Percentiles rank a stretch among this genome's conserved stretches.
Conservation (phyloP, 140 eudicot species). For the Senecio squalidus region DNA sequence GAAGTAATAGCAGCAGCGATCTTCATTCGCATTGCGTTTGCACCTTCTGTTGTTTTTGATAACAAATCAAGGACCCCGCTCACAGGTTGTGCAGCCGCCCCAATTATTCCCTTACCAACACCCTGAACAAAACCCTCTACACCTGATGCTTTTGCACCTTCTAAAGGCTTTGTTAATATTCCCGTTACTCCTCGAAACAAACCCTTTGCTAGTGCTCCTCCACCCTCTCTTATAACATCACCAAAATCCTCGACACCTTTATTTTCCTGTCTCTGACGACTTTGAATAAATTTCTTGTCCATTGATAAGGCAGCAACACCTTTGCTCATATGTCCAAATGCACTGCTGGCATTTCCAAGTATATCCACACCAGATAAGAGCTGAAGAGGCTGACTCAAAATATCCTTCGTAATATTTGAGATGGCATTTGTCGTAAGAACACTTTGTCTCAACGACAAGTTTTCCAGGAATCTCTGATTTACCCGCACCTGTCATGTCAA, state of each 20-base stretch:
- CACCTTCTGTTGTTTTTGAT: conserved; percentile 99
- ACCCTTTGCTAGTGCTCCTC: conserved; percentile 98
- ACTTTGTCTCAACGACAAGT: conserved; percentile 72
- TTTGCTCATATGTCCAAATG: conserved; percentile 99
- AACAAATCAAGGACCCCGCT: conserved; percentile 94
- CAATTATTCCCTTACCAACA: conserved; percentile 96
- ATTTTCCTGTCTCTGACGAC: conserved; percentile 95
- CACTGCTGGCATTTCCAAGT: conserved; percentile 99
- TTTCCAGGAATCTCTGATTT: conserved; percentile 80
- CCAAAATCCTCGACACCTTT: conserved; percentile 94
- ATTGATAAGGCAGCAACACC: conserved; percentile 99
- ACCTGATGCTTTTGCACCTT: conserved; percentile 98
- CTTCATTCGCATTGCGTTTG: conserved; percentile 98
- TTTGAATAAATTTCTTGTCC: conserved; percentile 97
- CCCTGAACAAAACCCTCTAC: conserved; percentile 99
- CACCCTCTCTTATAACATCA: conserved; percentile 96
- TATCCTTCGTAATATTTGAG: conserved; percentile 77
- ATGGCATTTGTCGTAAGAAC: conserved; percentile 67
- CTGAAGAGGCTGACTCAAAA: conserved; percentile 94
- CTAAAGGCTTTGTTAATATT: conserved; percentile 92
- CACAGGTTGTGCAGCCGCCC: conserved; percentile 99
- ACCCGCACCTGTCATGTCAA: conserved; percentile 67
- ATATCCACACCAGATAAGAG: conserved; percentile 97
- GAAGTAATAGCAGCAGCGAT: conserved; percentile 92
- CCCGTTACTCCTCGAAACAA: conserved; percentile 93